Evolutionary conservation across 192 early-diverging fungal species (phyloP).

Genomic region (Backusella parvicylindrica): DNA sequence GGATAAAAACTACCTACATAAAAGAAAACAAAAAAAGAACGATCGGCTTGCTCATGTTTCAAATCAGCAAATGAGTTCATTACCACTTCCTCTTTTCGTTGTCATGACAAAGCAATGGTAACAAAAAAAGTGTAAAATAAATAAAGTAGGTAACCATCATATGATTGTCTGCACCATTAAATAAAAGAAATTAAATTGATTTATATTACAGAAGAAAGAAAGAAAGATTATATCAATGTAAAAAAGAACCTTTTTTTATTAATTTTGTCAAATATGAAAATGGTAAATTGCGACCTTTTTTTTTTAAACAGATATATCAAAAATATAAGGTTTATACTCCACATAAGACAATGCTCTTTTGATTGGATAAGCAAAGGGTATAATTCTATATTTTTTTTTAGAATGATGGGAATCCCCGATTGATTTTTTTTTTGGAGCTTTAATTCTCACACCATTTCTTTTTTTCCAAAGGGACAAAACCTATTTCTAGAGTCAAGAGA

Average conservation of each 20-base stretch:
- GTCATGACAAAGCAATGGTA: not conserved
- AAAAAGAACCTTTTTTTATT: no score
- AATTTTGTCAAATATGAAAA: not conserved
- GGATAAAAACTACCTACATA: not conserved
- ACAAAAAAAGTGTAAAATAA: not conserved
- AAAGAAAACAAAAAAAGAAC: conserved; percentile 8
- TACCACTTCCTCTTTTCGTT: not conserved
- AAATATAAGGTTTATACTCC: not conserved
- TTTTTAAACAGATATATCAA: not conserved
- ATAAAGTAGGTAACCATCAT: not conserved
- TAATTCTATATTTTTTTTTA: not conserved
- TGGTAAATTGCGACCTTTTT: not conserved
- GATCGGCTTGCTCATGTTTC: not conserved
- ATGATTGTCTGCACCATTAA: not conserved
- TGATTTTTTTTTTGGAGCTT: not conserved
- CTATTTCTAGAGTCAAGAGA: not conserved
- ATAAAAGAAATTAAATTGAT: not conserved
- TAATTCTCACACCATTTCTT: conserved; percentile 3
- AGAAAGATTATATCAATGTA: not conserved
- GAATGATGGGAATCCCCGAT: not conserved
- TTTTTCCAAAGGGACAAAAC: not conserved
- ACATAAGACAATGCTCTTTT: not conserved
- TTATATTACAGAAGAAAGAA: not conserved
- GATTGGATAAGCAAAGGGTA: not conserved
- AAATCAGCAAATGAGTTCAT: not conserved